These are phyloP conservation scores for Chlamydomonas asymmetrica DNA, from an alignment of 139 green algal species.

Conservation along the genomic window DNA sequence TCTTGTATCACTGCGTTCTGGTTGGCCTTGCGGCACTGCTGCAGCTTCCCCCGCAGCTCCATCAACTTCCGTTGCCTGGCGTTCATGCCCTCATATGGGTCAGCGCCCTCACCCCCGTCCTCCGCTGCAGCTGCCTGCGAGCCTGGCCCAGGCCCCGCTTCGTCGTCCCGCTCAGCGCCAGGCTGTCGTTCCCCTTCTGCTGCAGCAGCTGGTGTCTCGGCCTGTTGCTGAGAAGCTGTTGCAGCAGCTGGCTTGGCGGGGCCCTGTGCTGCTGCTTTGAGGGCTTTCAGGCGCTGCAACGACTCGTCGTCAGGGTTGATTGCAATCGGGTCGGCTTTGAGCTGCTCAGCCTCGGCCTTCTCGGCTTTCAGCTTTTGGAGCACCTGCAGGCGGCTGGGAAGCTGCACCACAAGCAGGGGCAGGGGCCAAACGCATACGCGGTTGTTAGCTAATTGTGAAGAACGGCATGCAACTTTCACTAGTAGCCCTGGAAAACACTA, in stretches of 20 bases:
- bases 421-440: background rate
- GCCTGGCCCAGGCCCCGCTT: background rate
- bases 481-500: too few species aligned
- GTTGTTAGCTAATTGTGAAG: too few species aligned
- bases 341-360: constrained; percentile 60
- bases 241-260: background rate
- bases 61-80: constrained; percentile 82
- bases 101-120: constrained; percentile 32
- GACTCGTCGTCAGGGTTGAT: constrained; percentile 68
- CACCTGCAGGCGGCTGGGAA: constrained; percentile 72
- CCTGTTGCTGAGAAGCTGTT: background rate
- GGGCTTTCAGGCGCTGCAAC: constrained; percentile 49
- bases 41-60: constrained; percentile 81
- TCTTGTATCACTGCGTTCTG: constrained; percentile 87
- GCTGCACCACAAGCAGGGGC: constrained; percentile 41
- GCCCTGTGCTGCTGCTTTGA: constrained; percentile 21
- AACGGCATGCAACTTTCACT: too few species aligned
- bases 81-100: constrained; percentile 69
- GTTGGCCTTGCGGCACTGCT: constrained; percentile 85
- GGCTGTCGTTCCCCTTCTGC: constrained; percentile 2
- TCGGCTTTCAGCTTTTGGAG: constrained; percentile 60
- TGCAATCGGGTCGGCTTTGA: constrained; percentile 35
- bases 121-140: constrained; percentile 4
- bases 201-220: constrained; percentile 2
- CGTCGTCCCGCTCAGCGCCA: background rate